phyloP scores from a whole-genome alignment of 2,329 filamentous ascomycete species.

The Fusarium subtropicale region DNA sequence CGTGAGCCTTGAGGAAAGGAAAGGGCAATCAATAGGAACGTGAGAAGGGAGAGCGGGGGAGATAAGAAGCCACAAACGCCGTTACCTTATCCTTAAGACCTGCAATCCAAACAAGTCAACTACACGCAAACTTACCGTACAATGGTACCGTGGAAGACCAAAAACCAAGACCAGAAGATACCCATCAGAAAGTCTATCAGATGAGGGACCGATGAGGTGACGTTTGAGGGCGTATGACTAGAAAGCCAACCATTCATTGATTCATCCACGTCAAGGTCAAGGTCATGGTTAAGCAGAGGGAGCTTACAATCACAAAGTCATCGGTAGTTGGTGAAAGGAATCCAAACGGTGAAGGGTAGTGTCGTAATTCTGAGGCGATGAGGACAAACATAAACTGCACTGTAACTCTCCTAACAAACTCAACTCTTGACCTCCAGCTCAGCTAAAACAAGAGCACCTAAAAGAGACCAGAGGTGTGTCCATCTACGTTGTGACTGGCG shows the following conservation, averaged over 20 bases:
- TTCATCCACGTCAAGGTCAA: neutral
- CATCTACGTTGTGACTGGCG: constrained; percentile 28
- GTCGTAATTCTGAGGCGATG: constrained; percentile 17
- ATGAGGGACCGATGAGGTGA: constrained; percentile 31
- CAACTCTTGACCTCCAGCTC: neutral
- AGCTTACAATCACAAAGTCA: neutral
- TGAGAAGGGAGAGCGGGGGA: constrained; percentile 32
- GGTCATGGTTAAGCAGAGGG: neutral
- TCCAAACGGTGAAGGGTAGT: constrained; percentile 16
- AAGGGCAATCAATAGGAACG: constrained; percentile 15
- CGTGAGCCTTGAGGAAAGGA: constrained; percentile 16
- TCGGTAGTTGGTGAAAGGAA: constrained; percentile 20
- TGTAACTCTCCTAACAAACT: constrained; percentile 6
- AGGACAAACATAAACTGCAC: constrained; percentile 11
- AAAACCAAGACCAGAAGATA: neutral
- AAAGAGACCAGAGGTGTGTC: constrained; percentile 12
- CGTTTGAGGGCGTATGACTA: constrained; percentile 27
- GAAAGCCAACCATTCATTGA: constrained; percentile 3
- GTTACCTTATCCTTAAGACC: constrained; percentile 14
- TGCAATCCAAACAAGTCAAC: constrained; percentile 6
- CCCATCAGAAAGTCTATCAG: constrained; percentile 31
- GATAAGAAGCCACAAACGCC: constrained; percentile 37
- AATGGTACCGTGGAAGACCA: constrained; percentile 10
- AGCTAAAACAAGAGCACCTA: neutral
- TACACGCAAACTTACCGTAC: constrained; percentile 11